Conservation (phyloP, 2,329 filamentous ascomycete species). For the Phaeosphaeriaceae sp. region DNA sequence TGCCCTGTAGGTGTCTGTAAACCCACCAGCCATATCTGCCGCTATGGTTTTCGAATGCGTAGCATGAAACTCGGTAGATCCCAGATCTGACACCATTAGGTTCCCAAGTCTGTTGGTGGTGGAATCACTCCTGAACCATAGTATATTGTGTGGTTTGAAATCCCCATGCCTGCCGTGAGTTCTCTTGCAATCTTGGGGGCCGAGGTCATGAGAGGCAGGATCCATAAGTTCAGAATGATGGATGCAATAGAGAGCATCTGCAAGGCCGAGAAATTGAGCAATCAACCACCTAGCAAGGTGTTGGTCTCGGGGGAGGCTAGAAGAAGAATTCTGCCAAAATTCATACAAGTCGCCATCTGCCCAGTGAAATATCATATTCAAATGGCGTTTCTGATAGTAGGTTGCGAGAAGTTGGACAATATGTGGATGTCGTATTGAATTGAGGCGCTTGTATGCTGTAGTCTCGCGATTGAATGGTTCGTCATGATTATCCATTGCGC, state of each 20-base stretch:
- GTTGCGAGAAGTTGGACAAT: constrained; percentile 15
- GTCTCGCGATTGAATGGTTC: not conserved
- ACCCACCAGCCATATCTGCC: constrained; percentile 6
- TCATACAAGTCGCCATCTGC: constrained; percentile 12
- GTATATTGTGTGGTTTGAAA: constrained; percentile 18
- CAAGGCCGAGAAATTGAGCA: constrained; percentile 9
- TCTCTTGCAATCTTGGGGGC: not conserved
- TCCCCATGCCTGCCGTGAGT: constrained; percentile 16
- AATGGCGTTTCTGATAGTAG: not conserved
- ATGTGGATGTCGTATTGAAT: constrained; percentile 1
- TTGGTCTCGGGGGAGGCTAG: not conserved
- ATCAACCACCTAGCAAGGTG: constrained; percentile 6
- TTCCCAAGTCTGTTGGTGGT: not conserved
- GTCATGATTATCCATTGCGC: too few relatives aligned
- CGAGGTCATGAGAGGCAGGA: not conserved
- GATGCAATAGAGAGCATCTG: constrained; percentile 6
- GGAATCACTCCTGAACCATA: constrained; percentile 6
- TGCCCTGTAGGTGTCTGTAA: constrained; percentile 47
- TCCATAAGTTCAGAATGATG: constrained; percentile 7
- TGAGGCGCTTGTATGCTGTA: constrained; percentile 2
- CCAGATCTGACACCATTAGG: constrained; percentile 43
- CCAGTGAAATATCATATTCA: constrained; percentile 17
- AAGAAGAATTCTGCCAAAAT: constrained; percentile 7
- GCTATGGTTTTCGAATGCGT: constrained; percentile 30
- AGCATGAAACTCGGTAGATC: constrained; percentile 43